Evolutionary conservation across 83 land plant genomes (phyloP), one percentile per base, ranked within the genome.

Genomic region (Thuja plicata): DNA sequence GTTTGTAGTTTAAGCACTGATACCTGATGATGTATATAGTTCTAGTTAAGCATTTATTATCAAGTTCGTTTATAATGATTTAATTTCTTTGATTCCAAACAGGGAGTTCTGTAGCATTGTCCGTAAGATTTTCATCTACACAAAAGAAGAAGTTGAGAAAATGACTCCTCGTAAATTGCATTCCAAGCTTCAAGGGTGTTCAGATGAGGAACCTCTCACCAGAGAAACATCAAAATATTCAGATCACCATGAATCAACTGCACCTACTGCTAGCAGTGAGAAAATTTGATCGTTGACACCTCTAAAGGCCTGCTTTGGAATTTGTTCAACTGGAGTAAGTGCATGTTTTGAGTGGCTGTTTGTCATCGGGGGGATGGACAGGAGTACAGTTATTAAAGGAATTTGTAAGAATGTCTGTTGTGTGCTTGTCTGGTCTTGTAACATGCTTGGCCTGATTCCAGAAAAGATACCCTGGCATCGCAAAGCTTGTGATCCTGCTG

Each of bases 51-150:
- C 27, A 30, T 48, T 48, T 4, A 48, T n/a, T 16, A 50, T 12
- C 35, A 32, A 30, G 12, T 83, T 2, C 7, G 13, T 1, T 12
- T 84, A 24, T 48, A 41, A 34, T 30, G n/a, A 50, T 84, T 5
- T 37, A 15, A 48, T 12, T 48, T 11, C 55, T 87, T 45, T 1
- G 27, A 37, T 89, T n/a, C 2, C 48, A 48, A 88, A 88, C 91
- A 93, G 94, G 57, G 96, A 95, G 87, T 93, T 95, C 54, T 95
- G 95, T 89, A 90, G 87, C 79, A 95, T 95, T 92, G 96, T 93
- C 3, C 90, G 92, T 7, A 95, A 95, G 89, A 95, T 95, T 66
- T 92, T 89, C 78, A 93, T 92, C 82, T 93, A 92, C 81, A 95
- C 96, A 21, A 89, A 88, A 85, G 95, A 95, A 86, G 96, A 95